phyloP scores from a whole-genome alignment of 805 yeast genomes.

The Pichia sporocuriosa region DNA sequence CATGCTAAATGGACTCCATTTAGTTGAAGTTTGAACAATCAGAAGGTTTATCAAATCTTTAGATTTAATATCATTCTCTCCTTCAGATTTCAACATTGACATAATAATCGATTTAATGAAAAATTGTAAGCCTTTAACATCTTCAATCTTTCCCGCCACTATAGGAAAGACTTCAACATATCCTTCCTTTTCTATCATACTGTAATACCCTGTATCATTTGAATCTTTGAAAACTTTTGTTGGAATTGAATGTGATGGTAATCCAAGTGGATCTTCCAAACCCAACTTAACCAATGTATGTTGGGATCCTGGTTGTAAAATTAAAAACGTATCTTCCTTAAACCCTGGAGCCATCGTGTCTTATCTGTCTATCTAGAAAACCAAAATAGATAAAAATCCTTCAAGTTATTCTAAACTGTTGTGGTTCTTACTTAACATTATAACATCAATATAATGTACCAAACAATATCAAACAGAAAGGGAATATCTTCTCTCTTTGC shows the following conservation, averaged over 20 bases:
- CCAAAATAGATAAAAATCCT: no score
- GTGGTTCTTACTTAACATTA: no score
- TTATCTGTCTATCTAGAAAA: not conserved
- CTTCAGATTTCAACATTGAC: slow-evolving; percentile 33
- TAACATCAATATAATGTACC: no score
- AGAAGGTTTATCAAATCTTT: slow-evolving; percentile 55
- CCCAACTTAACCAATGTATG: slow-evolving; percentile 77
- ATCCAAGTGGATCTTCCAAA: slow-evolving; percentile 62
- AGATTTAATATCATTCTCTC: slow-evolving; percentile 4
- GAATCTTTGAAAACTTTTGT: slow-evolving; percentile 45
- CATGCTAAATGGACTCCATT: slow-evolving; percentile 62
- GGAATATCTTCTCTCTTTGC: no score
- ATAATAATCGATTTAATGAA: slow-evolving; percentile 46
- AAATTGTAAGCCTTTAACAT: slow-evolving; percentile 65
- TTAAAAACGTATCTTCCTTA: slow-evolving; percentile 32
- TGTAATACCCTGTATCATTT: not conserved
- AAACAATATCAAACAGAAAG: no score
- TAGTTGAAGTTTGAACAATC: slow-evolving; percentile 51
- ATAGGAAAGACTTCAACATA: slow-evolving; percentile 48
- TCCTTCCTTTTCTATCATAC: not conserved
- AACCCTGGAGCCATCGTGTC: slow-evolving; percentile 28
- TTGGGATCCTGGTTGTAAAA: slow-evolving; percentile 75
- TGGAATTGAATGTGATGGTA: slow-evolving; percentile 74
- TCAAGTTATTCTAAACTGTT: no score
- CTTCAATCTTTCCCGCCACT: slow-evolving; percentile 51